Conservation (phyloP, 148 eudicot genomes). For the Chenopodium berlandieri region DNA sequence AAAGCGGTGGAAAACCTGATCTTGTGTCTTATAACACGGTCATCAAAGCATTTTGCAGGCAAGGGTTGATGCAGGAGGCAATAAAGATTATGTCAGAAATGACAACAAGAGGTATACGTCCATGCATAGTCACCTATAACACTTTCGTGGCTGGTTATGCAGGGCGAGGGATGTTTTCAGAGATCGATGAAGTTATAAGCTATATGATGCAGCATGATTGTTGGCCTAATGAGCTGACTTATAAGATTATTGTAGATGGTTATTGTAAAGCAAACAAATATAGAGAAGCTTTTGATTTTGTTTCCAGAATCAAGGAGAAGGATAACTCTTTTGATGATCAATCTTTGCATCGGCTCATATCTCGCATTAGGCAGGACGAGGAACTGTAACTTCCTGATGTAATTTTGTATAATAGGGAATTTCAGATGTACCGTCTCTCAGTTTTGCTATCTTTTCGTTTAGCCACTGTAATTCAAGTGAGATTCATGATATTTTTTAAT, state of each 20-base stretch:
- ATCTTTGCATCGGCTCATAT: conserved; percentile 50
- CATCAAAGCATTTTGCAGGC: conserved; percentile 81
- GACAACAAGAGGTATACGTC: conserved; percentile 70
- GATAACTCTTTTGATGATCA: conserved; percentile 48
- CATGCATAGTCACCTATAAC: conserved; percentile 83
- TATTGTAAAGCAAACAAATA: conserved; percentile 70
- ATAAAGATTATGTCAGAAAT: conserved; percentile 65
- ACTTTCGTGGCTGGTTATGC: conserved; percentile 86
- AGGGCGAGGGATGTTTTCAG: conserved; percentile 57
- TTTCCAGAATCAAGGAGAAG: conserved; percentile 47
- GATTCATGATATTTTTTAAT: conserved; percentile 8
- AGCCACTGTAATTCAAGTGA: conserved; percentile 18
- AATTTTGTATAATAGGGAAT: conserved; percentile 22
- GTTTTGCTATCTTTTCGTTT: conserved; percentile 18
- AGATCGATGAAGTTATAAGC: conserved; percentile 62
- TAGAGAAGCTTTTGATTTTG: conserved; percentile 69
- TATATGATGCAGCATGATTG: conserved; percentile 73
- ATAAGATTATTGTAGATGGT: conserved; percentile 69
- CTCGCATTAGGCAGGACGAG: conserved; percentile 42
- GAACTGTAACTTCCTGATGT: conserved; percentile 19
- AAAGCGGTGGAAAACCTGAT: conserved; percentile 60
- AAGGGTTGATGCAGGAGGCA: conserved; percentile 83
- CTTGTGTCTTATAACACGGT: conserved; percentile 86
- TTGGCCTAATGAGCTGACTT: conserved; percentile 77
- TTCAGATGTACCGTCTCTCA: conserved; percentile 4